A percentile compares a stretch with the other conserved stretches of the same genome.
Evolutionary conservation across 2,329 filamentous ascomycete species (phyloP).

Genomic region (Botrytis tulipae): DNA sequence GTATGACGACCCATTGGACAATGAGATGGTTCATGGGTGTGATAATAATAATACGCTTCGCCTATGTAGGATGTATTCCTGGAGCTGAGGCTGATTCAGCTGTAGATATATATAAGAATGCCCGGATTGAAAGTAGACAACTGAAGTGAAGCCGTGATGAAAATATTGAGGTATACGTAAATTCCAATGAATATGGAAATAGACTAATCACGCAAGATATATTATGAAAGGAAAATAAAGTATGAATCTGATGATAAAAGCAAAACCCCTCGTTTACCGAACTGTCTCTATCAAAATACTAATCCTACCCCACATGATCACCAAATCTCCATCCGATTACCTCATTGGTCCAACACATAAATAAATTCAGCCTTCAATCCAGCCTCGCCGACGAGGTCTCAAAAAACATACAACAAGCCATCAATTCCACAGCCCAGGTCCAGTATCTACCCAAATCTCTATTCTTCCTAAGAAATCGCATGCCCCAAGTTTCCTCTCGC

Average conservation of each 20-base stretch:
- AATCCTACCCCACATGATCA: not conserved
- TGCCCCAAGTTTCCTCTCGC: too few relatives aligned
- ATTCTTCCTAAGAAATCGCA: not conserved
- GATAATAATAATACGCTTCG: constrained; percentile 1
- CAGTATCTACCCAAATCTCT: not conserved
- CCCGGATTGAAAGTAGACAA: not conserved
- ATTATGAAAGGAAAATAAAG: not conserved
- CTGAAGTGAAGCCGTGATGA: not conserved
- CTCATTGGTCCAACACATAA: constrained; percentile 19
- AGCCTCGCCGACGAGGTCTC: constrained; percentile 19
- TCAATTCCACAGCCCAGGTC: not conserved
- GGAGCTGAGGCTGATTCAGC: constrained; percentile 4
- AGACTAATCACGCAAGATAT: not conserved
- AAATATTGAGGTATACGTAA: not conserved
- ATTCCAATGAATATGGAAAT: not conserved
- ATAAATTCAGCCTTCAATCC: constrained; percentile 16
- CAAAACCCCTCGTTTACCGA: not conserved
- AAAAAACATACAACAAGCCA: not conserved
- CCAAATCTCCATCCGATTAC: not conserved
- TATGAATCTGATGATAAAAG: not conserved
- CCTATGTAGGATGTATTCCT: not conserved
- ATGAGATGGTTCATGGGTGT: not conserved
- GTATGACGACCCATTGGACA: not conserved
- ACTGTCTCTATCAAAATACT: not conserved
- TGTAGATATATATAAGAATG: not conserved